Conservation (phyloP, 1,284 basidiomycete species). For the Ganoderma resinaceum region DNA sequence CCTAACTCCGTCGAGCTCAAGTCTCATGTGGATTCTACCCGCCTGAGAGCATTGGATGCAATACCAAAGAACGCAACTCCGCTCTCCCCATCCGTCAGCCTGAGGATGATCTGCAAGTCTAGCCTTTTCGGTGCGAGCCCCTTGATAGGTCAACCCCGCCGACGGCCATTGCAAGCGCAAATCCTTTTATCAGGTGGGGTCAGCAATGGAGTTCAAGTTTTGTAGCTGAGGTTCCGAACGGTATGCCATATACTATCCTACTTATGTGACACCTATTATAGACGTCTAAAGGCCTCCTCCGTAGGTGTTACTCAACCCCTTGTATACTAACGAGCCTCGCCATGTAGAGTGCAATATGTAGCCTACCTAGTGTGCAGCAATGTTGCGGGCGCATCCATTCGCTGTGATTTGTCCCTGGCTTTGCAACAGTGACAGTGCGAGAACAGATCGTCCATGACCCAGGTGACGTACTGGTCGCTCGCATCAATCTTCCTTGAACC, state of each 20-base stretch:
- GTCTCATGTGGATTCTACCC: not conserved
- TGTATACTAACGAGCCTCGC: too few species aligned
- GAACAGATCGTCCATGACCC: not conserved
- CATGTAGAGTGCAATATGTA: not conserved
- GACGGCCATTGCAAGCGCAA: too few species aligned
- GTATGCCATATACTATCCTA: too few species aligned
- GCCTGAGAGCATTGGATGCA: not conserved
- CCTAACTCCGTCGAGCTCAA: not conserved
- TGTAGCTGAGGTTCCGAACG: too few species aligned
- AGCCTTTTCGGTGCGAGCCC: not conserved
- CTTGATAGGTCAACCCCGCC: too few species aligned
- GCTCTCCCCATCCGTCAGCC: not conserved
- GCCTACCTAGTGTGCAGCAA: not conserved
- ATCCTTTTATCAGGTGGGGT: not conserved
- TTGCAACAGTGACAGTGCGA: not conserved
- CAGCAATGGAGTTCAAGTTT: not conserved
- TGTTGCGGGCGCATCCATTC: not conserved
- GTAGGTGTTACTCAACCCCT: too few species aligned
- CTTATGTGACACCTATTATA: too few species aligned
- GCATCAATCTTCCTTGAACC: not conserved
- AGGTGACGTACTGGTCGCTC: not conserved
- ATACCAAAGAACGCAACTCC: not conserved
- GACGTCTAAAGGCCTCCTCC: too few species aligned
- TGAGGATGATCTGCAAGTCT: constrained; percentile 1
- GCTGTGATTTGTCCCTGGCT: not conserved